Conservation (phyloP, 768 basidiomycete genomes). For the Termitomyces sp. region DNA sequence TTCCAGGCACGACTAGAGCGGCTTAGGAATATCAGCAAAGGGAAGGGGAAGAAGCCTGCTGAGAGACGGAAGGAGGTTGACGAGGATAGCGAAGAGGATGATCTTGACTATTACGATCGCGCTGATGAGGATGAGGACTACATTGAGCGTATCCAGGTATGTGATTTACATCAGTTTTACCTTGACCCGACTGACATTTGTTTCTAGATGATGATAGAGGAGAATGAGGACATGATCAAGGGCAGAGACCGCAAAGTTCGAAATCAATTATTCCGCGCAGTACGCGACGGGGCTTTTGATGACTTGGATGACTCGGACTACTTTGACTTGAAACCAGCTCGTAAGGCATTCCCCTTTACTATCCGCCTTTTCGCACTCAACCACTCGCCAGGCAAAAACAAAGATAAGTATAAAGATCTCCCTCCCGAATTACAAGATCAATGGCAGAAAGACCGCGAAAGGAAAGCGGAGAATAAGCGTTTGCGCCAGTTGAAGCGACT, state of each 20-base stretch:
- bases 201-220: constrained; percentile 56
- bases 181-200: not conserved
- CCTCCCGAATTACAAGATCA: constrained; percentile 57
- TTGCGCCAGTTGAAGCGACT: constrained; percentile 55
- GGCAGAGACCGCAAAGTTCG: constrained; percentile 42
- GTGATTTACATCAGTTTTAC: constrained; percentile 9
- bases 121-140: constrained; percentile 58
- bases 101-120: constrained; percentile 20
- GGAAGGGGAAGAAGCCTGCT: constrained; percentile 21
- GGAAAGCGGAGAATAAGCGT: constrained; percentile 76
- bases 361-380: not conserved
- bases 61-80: constrained; percentile 20
- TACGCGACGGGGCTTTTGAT: constrained; percentile 53
- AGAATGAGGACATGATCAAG: constrained; percentile 46
- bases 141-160: constrained; percentile 51
- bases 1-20: constrained; percentile 44
- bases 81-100: constrained; percentile 32
- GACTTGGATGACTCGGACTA: constrained; percentile 25
- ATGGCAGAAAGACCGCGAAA: constrained; percentile 80
- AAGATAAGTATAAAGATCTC: constrained; percentile 49
- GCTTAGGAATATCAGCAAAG: constrained; percentile 24
- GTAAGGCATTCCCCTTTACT: constrained; percentile 34
- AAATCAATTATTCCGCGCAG: constrained; percentile 57
- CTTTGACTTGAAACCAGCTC: constrained; percentile 34
- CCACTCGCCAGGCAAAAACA: constrained; percentile 32